Conservation (phyloP, 2,329 filamentous ascomycete genomes). For the Apiospora rasikravindrae region DNA sequence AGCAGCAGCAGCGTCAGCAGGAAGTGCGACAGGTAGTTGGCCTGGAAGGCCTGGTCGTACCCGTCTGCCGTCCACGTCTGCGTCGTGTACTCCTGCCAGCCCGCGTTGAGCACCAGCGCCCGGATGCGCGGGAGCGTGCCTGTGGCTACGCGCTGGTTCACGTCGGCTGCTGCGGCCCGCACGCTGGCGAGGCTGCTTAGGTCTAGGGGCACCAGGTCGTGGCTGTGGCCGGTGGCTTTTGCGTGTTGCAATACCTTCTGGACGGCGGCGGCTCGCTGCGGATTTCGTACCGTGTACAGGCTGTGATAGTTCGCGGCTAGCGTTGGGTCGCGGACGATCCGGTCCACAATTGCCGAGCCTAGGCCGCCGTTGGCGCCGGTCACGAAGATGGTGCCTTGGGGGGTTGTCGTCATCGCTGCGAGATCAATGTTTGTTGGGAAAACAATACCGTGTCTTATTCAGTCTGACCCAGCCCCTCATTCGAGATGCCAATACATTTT, state of each 20-base stretch:
- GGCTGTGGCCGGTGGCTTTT: conserved; percentile 31
- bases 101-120: conserved; percentile 27
- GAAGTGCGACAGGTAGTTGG: conserved; percentile 41
- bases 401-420: background rate
- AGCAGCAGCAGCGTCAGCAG: conserved; percentile 40
- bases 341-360: conserved; percentile 40
- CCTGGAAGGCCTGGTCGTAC: conserved; percentile 39
- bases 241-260: conserved; percentile 32
- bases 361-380: conserved; percentile 48
- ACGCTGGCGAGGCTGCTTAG: conserved; percentile 37
- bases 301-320: conserved; percentile 41
- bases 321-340: conserved; percentile 36
- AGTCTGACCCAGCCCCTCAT: background rate
- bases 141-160: conserved; percentile 37
- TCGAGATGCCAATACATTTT: background rate
- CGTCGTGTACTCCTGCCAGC: conserved; percentile 27
- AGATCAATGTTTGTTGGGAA: background rate
- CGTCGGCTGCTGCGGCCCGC: conserved; percentile 32
- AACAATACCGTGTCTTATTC: background rate
- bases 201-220: conserved; percentile 42
- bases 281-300: conserved; percentile 44
- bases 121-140: conserved; percentile 25
- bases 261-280: conserved; percentile 36
- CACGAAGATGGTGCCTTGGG: conserved; percentile 25
- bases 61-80: conserved; percentile 39